Evolutionary conservation across 2,329 filamentous ascomycete genomes (phyloP).

Genomic region (Didymella keratinophila): DNA sequence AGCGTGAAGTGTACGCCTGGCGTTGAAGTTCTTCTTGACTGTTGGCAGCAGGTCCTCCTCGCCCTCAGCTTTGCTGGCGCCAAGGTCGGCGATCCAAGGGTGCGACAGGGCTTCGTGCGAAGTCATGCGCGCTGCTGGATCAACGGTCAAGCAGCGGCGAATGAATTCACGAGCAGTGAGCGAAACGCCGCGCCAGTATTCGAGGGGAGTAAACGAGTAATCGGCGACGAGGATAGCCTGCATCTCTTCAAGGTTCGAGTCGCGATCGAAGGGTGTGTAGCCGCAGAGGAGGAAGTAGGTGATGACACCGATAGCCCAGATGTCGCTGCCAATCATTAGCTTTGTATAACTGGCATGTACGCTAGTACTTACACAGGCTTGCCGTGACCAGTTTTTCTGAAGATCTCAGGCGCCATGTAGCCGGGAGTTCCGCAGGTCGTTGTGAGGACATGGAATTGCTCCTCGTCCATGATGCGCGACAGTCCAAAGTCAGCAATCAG

Average conservation of each 20-base stretch:
- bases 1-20: conserved; percentile 69
- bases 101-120: conserved; percentile 78
- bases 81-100: conserved; percentile 68
- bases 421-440: conserved; percentile 97
- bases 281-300: conserved; percentile 98
- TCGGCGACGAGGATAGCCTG: conserved; percentile 96
- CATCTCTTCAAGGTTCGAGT: conserved; percentile 99
- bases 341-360: neutral
- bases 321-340: conserved; percentile 64
- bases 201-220: conserved; percentile 91
- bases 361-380: conserved; percentile 77
- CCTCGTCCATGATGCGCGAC: conserved; percentile 97
- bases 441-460: conserved; percentile 96
- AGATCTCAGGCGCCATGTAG: conserved; percentile 99
- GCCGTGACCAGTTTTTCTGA: conserved; percentile 97
- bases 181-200: conserved; percentile 97
- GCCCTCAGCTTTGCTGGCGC: conserved; percentile 53
- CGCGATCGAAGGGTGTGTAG: conserved; percentile 97
- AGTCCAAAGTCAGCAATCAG: conserved; percentile 97
- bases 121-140: conserved; percentile 86
- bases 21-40: conserved; percentile 76
- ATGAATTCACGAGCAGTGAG: conserved; percentile 88
- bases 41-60: conserved; percentile 67
- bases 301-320: conserved; percentile 98
- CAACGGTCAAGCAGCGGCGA: conserved; percentile 87